Evolutionary conservation across 441 rosid genomes (phyloP), one percentile per base, ranked within the genome.

Genomic region (Pelargonium cotyledonis): DNA sequence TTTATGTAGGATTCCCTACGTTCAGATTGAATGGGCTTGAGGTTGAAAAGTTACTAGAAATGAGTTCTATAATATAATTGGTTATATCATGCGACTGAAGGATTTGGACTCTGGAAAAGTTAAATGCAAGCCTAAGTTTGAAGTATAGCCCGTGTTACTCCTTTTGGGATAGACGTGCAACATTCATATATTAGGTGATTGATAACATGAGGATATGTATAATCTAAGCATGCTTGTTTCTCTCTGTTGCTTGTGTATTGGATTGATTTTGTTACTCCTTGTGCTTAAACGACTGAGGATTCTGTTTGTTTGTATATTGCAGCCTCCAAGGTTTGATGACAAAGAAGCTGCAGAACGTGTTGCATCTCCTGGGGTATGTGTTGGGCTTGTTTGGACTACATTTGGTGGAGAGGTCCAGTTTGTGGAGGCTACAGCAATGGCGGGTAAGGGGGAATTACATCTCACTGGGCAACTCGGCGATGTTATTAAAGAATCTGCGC

Each of bases 341-440:
- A 86, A 65, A 70, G 98, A 94, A 87, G 90, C 97, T 68, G 95
- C 95, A 65, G 96, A 92, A 61, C 88, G 98, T 18, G 96, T 95
- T 74, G 91, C 96, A 51, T 75, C 83, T 78, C 97, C 98, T 47
- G 99, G 99, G 29, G 85, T 86, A 68, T 89, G 97, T 0, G 99
- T 95, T 67, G 97, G 98, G 72, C 97, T 95, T 67, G 97, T 92
- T 43, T 95, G 99, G 97, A 95, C 99, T 72, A 75, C 88, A 68
- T 86, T 91, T 79, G 99, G 99, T 70, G 99, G 99, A 68, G 99
- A 92, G 82, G 99, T 90, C 60, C 97, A 95, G 81, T 95, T 89
- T 73, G 95, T 92, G 71, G 99, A 95, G 82, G 99, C 95, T 73
- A 82, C 96, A 43, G 79, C 92, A 55, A 95, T 86, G 97, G 87